Conservation (phyloP, 352 stramenopile species). For the Hyaloperonospora arabidopsidis region DNA sequence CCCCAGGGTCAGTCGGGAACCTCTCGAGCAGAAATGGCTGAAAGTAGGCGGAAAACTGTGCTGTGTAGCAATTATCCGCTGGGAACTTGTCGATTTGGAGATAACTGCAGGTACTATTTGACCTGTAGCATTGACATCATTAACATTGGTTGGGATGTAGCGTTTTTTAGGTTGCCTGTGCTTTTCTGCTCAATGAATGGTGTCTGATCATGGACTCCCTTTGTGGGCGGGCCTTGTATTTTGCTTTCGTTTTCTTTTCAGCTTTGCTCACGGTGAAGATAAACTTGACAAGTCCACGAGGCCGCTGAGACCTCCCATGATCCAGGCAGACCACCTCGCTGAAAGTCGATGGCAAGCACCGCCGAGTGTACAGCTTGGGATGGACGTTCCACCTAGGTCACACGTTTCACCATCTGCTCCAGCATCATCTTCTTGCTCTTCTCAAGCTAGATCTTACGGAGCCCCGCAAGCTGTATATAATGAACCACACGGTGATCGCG, state of each 20-base stretch:
- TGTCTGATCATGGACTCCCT: slow-evolving; percentile 27
- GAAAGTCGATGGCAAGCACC: slow-evolving; percentile 26
- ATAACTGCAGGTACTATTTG: slow-evolving; percentile 72
- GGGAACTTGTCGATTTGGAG: slow-evolving; percentile 72
- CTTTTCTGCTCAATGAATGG: slow-evolving; percentile 22
- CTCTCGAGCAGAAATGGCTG: slow-evolving; percentile 31
- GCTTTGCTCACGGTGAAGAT: slow-evolving; percentile 75
- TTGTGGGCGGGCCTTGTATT: slow-evolving; percentile 17
- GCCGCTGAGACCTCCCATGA: slow-evolving; percentile 12
- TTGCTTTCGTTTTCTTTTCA: slow-evolving; percentile 28
- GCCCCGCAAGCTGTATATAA: slow-evolving; percentile 44
- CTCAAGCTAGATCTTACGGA: slow-evolving; percentile 57
- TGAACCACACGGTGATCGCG: slow-evolving; percentile 49
- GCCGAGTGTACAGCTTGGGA: slow-evolving; percentile 12
- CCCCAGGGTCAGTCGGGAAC: slow-evolving; percentile 16
- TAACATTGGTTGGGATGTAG: slow-evolving; percentile 9
- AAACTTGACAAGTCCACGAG: slow-evolving; percentile 39
- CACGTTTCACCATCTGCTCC: slow-evolving; percentile 18
- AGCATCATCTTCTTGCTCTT: slow-evolving; percentile 21
- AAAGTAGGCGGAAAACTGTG: slow-evolving; percentile 61
- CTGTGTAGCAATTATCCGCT: slow-evolving; percentile 68
- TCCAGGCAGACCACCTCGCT: slow-evolving; percentile 17
- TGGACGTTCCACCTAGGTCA: slow-evolving; percentile 18
- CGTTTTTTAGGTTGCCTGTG: slow-evolving; percentile 11
- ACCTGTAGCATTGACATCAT: slow-evolving; percentile 20